Evolutionary conservation across 2,329 filamentous ascomycete genomes (phyloP).

Genomic region (Aspergillus carbonarius): DNA sequence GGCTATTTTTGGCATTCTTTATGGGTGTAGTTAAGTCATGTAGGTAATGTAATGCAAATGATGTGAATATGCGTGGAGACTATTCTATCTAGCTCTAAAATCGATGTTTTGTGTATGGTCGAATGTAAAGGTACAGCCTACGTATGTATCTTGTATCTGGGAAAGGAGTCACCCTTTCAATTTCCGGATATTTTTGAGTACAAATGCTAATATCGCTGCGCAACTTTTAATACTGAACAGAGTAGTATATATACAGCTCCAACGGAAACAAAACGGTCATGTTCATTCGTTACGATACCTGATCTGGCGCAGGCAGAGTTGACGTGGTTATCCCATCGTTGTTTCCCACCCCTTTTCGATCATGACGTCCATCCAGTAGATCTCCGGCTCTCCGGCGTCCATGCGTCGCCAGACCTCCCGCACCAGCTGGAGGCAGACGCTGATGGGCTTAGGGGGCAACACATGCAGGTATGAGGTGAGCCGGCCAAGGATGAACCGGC

Average conservation of each 20-base stretch:
- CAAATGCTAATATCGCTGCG: neutral
- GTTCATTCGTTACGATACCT: neutral
- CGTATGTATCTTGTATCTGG: neutral
- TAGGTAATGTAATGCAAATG: no score
- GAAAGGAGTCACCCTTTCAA: neutral
- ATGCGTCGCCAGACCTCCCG: conserved; percentile 54
- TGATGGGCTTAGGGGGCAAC: conserved; percentile 53
- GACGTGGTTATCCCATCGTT: conserved; percentile 47
- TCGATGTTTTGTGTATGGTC: neutral
- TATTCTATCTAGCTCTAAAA: neutral
- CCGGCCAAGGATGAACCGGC: conserved; percentile 51
- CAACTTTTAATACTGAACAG: neutral
- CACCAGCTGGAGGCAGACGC: conserved; percentile 51
- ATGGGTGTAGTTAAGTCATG: neutral
- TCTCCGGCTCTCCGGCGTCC: conserved; percentile 47
- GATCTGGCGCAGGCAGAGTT: neutral
- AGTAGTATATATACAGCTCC: neutral
- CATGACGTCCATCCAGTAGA: conserved; percentile 59
- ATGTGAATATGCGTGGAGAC: no score
- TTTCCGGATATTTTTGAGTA: neutral
- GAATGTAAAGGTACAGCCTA: neutral
- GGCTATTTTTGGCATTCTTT: neutral
- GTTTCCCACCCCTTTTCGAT: conserved; percentile 59
- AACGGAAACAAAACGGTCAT: neutral
- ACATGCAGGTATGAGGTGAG: conserved; percentile 48